Evolutionary conservation across 257 asterid genomes (phyloP).

Genomic region (Solanum stenotomum): DNA sequence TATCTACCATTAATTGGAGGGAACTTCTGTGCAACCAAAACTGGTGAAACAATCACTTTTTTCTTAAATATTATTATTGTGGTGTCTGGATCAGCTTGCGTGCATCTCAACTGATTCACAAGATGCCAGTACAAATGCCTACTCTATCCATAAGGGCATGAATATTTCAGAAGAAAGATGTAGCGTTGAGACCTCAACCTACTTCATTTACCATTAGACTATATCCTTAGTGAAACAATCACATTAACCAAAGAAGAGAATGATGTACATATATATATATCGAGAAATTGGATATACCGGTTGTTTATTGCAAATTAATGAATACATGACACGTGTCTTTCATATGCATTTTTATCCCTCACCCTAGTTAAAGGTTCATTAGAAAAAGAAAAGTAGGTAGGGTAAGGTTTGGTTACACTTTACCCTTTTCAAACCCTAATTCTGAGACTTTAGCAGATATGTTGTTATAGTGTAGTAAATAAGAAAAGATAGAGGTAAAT

Average conservation of each 20-base stretch:
- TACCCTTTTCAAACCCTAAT: rapidly evolving
- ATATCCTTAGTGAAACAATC: neutral
- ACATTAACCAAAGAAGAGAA: neutral
- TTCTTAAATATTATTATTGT: neutral
- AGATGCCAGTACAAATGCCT: neutral
- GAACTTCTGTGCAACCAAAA: neutral
- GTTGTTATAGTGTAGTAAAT: neutral
- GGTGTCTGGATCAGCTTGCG: neutral
- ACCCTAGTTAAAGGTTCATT: neutral
- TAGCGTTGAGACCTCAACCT: neutral
- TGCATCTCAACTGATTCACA: neutral
- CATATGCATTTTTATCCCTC: neutral
- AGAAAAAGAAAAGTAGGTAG: neutral
- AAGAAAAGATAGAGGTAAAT: neutral
- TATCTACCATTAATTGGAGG: neutral
- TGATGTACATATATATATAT: neutral
- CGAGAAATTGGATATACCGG: neutral
- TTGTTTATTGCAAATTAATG: neutral
- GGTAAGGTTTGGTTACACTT: too few relatives aligned
- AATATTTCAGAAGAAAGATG: neutral
- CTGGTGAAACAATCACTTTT: neutral
- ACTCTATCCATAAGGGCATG: neutral
- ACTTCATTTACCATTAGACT: neutral
- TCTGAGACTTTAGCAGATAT: too few relatives aligned
- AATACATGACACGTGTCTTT: neutral